Percentiles rank a stretch among this genome's conserved stretches.
These are phyloP conservation scores for Cercophora scortea DNA, from an alignment of 495 filamentous ascomycete species.

Conservation along the genomic window DNA sequence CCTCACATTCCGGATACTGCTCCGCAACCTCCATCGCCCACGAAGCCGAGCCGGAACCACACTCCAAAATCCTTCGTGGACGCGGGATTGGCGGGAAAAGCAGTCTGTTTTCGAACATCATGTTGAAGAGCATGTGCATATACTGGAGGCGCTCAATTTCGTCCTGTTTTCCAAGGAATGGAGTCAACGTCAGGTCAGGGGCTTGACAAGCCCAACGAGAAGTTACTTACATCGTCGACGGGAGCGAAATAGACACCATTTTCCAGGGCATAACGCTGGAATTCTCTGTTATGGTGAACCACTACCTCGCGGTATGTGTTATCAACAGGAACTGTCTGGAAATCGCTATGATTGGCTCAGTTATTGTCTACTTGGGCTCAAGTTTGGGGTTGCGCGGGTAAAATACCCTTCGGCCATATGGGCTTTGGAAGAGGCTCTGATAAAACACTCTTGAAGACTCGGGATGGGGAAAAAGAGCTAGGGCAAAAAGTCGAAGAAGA, in stretches of 20 bases:
- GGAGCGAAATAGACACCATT: constrained; percentile 70
- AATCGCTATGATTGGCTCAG: constrained; percentile 22
- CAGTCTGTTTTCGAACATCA: constrained; percentile 65
- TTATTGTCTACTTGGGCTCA: neutral
- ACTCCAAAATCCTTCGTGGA: constrained; percentile 65
- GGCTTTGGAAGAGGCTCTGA: neutral
- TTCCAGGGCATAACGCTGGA: constrained; percentile 67
- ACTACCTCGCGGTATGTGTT: constrained; percentile 54
- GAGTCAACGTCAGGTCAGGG: too few species aligned
- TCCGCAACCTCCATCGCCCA: constrained; percentile 46
- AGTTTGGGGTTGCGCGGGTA: neutral
- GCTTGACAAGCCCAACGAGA: neutral
- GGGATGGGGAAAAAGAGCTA: neutral
- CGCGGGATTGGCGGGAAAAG: constrained; percentile 69
- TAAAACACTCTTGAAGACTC: too few species aligned
- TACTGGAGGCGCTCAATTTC: constrained; percentile 69
- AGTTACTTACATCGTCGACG: constrained; percentile 66
- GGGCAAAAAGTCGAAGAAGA: neutral
- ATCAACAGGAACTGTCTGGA: constrained; percentile 45
- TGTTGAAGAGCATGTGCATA: constrained; percentile 63
- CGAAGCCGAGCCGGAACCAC: constrained; percentile 59
- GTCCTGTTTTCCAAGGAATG: constrained; percentile 43
- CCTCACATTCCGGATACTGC: constrained; percentile 65
- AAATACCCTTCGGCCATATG: constrained; percentile 24
- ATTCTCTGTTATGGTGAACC: constrained; percentile 58